A percentile compares a stretch with the other conserved stretches of the same genome.
Conservation (phyloP, 2,329 filamentous ascomycete genomes). For the Tympanopsis confertula region DNA sequence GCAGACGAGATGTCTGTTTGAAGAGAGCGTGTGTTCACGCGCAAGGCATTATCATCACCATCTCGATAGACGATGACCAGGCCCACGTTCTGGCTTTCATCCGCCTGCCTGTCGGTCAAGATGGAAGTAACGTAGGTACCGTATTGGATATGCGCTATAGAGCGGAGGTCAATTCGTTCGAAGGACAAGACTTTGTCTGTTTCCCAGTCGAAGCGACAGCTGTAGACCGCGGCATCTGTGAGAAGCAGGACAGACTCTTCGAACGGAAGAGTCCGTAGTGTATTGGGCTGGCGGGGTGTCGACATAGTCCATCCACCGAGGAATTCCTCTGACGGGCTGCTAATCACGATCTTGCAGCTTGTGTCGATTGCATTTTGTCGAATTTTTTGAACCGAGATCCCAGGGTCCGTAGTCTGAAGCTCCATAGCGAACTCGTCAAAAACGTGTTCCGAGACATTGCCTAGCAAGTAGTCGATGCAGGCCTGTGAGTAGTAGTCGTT, state of each 20-base stretch:
- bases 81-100: constrained; percentile 53
- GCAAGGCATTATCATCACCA: constrained; percentile 38
- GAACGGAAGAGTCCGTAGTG: constrained; percentile 44
- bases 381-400: constrained; percentile 52
- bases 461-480: constrained; percentile 59
- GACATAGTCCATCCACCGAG: constrained; percentile 57
- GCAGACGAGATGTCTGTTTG: constrained; percentile 16
- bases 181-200: constrained; percentile 61
- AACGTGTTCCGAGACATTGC: constrained; percentile 49
- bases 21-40: constrained; percentile 55
- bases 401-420: constrained; percentile 58
- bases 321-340: constrained; percentile 49
- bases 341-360: constrained; percentile 53
- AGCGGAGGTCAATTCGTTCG: constrained; percentile 49
- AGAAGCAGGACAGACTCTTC: constrained; percentile 59
- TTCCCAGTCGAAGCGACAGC: constrained; percentile 60
- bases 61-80: constrained; percentile 49
- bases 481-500: constrained; percentile 67
- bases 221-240: constrained; percentile 55
- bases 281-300: constrained; percentile 47
- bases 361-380: constrained; percentile 59
- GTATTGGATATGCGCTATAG: constrained; percentile 43
- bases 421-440: constrained; percentile 63
- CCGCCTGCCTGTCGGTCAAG: constrained; percentile 45
- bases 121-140: constrained; percentile 61